phyloP scores from a whole-genome alignment of 331 rosid species.

The Malus hybrid region DNA sequence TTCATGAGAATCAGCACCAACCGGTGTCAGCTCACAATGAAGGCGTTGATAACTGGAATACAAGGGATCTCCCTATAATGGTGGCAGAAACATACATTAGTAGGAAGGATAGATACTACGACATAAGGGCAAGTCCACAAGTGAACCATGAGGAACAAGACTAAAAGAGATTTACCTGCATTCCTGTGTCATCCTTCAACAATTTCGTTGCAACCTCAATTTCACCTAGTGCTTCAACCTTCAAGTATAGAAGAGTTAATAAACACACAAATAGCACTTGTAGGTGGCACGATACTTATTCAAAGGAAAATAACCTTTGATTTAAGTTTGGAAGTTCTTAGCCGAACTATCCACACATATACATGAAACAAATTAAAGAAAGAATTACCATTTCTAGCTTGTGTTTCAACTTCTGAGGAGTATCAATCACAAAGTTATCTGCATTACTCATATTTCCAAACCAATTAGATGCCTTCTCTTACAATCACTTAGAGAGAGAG shows the following conservation, averaged over 20 bases:
- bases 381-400: constrained; percentile 85
- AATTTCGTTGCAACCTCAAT: constrained; percentile 92
- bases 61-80: constrained; percentile 70
- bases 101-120: not conserved
- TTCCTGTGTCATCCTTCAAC: constrained; percentile 41
- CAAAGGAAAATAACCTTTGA: not conserved
- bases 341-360: not conserved
- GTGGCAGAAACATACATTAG: constrained; percentile 12
- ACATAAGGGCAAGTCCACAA: not conserved
- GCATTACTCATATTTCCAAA: constrained; percentile 23
- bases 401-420: constrained; percentile 79
- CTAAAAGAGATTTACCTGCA: constrained; percentile 50
- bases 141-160: constrained; percentile 8
- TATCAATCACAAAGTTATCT: constrained; percentile 83
- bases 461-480: constrained; percentile 7
- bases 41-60: constrained; percentile 68
- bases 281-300: not conserved
- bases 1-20: constrained; percentile 50
- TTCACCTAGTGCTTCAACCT: constrained; percentile 95
- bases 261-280: not conserved
- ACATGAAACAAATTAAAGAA: not conserved
- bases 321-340: not conserved
- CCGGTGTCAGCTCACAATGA: constrained; percentile 58
- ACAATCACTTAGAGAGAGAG: not conserved
- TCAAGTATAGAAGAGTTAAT: constrained; percentile 25